These are phyloP conservation scores for Microthlaspi erraticum DNA, from an alignment of 345 rosid species.

Conservation along the genomic window DNA sequence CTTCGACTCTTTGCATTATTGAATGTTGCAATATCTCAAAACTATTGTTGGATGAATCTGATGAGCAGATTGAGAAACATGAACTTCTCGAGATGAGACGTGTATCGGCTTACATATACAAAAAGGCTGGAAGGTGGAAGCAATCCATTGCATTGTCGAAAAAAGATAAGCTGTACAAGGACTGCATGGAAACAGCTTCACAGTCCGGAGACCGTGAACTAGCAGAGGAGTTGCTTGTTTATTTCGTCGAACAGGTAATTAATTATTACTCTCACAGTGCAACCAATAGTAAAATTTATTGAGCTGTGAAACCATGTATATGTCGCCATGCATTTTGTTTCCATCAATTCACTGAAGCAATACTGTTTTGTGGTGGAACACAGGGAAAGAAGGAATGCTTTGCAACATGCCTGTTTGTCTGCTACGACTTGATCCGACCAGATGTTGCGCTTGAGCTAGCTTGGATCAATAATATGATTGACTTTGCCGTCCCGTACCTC, in stretches of 20 bases:
- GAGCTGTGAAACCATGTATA: neutral
- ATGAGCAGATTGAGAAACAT: conserved; percentile 88
- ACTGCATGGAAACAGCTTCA: conserved; percentile 99
- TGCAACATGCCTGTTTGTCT: conserved; percentile 94
- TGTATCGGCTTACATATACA: conserved; percentile 97
- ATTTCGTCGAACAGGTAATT: conserved; percentile 92
- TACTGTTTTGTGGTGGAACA: neutral
- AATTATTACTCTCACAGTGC: neutral
- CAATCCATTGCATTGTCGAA: conserved; percentile 94
- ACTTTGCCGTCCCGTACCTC: conserved; percentile 91
- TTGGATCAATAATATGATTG: conserved; percentile 90
- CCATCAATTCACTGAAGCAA: neutral
- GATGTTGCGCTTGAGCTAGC: conserved; percentile 90
- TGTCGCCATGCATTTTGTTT: neutral
- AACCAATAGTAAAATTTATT: neutral
- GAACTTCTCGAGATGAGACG: conserved; percentile 99
- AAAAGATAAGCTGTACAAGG: conserved; percentile 91
- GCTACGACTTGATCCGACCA: conserved; percentile 84
- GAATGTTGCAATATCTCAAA: neutral
- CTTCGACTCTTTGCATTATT: neutral
- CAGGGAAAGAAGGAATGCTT: conserved; percentile 97
- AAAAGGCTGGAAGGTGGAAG: conserved; percentile 99
- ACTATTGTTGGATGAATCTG: neutral
- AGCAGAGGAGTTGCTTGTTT: conserved; percentile 94
- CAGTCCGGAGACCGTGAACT: conserved; percentile 98